Conservation (phyloP, 108 stramenopile genomes). For the Pseudonitzschia multistriata region DNA sequence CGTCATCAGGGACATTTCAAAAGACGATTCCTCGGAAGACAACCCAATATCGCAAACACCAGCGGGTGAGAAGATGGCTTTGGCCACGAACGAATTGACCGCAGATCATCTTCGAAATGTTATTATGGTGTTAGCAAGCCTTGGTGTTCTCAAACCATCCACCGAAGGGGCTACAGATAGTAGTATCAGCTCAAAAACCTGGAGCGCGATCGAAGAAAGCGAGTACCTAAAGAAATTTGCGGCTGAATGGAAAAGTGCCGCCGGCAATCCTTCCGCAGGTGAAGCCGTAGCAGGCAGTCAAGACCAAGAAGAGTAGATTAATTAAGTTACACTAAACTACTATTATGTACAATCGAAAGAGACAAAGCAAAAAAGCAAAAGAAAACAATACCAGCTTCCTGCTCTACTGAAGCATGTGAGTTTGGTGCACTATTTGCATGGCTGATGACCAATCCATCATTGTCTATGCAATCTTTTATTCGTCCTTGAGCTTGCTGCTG, state of each 20-base stretch:
- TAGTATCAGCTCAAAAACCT: constrained; percentile 58
- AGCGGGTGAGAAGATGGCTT: constrained; percentile 15
- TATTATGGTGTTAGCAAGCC: constrained; percentile 59
- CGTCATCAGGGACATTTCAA: constrained; percentile 62
- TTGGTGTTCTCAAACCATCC: constrained; percentile 45
- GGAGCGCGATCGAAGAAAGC: constrained; percentile 61
- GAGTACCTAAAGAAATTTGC: constrained; percentile 45
- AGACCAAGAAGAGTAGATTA: background rate
- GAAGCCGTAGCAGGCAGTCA: background rate
- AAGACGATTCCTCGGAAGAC: constrained; percentile 23
- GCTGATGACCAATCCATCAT: background rate
- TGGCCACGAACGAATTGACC: constrained; percentile 57
- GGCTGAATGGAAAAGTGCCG: constrained; percentile 69
- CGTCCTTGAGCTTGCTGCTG: background rate
- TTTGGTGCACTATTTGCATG: background rate
- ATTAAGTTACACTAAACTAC: too few relatives aligned
- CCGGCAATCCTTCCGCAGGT: constrained; percentile 10
- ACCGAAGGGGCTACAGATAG: constrained; percentile 12
- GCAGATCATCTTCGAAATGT: constrained; percentile 83
- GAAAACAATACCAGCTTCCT: too few relatives aligned
- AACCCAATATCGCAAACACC: constrained; percentile 6
- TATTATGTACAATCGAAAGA: too few relatives aligned
- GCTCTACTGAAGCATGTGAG: too few relatives aligned
- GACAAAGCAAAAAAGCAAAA: too few relatives aligned
- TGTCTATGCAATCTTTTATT: too few relatives aligned